phyloP scores from a whole-genome alignment of 805 yeast genomes.

The Ogataea parapolymorpha region DNA sequence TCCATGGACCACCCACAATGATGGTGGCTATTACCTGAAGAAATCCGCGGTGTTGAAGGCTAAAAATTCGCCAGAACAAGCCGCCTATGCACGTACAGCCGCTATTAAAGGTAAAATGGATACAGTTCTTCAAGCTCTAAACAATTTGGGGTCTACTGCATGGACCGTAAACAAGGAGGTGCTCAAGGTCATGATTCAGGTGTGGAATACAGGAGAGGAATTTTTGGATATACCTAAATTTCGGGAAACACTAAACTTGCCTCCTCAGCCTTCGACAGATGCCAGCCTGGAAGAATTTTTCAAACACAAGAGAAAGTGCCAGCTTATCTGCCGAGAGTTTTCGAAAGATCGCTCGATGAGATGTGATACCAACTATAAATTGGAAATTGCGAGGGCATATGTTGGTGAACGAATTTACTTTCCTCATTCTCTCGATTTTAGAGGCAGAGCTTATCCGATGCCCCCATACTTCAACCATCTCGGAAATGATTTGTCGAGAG shows the following conservation, averaged over 20 bases:
- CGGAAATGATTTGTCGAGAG: constrained; percentile 76
- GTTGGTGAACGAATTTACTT: constrained; percentile 73
- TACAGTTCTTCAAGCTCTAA: constrained; percentile 72
- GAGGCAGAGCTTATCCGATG: constrained; percentile 82
- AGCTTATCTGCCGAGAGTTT: constrained; percentile 54
- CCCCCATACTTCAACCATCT: constrained; percentile 79
- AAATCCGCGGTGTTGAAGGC: constrained; percentile 67
- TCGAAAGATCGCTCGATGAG: constrained; percentile 77
- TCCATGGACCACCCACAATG: constrained; percentile 78
- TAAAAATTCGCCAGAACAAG: constrained; percentile 83
- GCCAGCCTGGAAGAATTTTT: constrained; percentile 71
- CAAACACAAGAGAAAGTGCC: constrained; percentile 64
- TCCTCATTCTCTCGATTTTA: constrained; percentile 78
- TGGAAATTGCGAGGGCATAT: constrained; percentile 93
- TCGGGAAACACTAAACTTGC: constrained; percentile 41
- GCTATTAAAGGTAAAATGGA: constrained; percentile 63
- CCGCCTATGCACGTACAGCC: constrained; percentile 85
- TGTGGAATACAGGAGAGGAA: constrained; percentile 84
- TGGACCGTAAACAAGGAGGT: constrained; percentile 87
- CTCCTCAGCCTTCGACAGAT: constrained; percentile 55
- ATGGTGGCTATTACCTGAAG: constrained; percentile 80
- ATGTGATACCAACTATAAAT: constrained; percentile 89
- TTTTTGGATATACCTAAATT: constrained; percentile 71
- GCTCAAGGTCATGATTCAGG: constrained; percentile 63
- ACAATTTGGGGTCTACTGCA: constrained; percentile 80